Base-by-base conservation (phyloP, 2,329 filamentous ascomycete species). In the Fusarium siculi region DNA sequence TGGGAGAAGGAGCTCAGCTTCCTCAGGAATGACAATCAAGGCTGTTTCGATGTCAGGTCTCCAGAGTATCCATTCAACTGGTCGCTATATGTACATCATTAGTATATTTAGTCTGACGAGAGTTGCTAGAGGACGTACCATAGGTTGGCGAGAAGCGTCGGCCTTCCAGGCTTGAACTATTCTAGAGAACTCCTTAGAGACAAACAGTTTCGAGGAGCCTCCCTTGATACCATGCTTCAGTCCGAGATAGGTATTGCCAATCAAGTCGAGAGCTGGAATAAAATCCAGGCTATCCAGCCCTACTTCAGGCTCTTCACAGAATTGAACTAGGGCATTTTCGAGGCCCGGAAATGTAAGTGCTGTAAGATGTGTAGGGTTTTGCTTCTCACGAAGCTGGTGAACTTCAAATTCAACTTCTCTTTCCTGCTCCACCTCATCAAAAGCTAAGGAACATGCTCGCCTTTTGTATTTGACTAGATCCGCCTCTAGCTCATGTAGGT, bases 371-470 rank as follows among this genome's bases (percentile, higher is more conserved):
- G 78, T 42, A 0, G 84, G 86, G 34, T 83, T 86, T 74, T 91
- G 85, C 4, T 86, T 80, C 69, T 91, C 85, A 1, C 89, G 86
- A 0, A 90, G 84, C 11, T 84, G 81, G 63, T 92, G 89, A 0
- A 91, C 84, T 70, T 92, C 86, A 21, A 87, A 84, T 7, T 87
- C 89, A 0, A 91, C 84, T 67, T 92, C 89, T 21, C 89, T 81
- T 70, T 92, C 88, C 65, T 87, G 85, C 43, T 88, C 86, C 0
- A 87, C 90, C 61, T 93, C 91, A 53, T 91, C 85, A 1, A 93
- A 78, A 0, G 88, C 86, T 0, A 87, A 87, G 0, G 81, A 83
- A 57, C 86, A 83, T 4, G 8, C 50, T 6, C 9, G 19, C 4
- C 12, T 18, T 9, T 5, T 25, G 15, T 3, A 1, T 5, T 32